Conservation (phyloP, 352 stramenopile species). For the Phytopythium sindhum region DNA sequence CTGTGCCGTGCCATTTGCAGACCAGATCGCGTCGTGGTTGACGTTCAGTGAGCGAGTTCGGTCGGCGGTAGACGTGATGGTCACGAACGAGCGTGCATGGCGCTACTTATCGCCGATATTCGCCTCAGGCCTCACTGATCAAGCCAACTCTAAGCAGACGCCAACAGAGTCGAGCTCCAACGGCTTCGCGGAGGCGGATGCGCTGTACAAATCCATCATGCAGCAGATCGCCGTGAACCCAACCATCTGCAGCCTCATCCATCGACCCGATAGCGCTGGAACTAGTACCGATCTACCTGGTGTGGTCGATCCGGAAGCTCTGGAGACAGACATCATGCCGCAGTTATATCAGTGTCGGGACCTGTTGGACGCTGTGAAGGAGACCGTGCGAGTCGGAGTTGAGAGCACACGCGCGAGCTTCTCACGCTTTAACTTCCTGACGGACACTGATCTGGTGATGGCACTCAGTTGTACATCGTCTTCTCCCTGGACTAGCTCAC, state of each 20-base stretch:
- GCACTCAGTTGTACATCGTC: slow-evolving; percentile 25
- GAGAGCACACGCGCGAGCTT: slow-evolving; percentile 54
- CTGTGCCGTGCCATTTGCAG: slow-evolving; percentile 39
- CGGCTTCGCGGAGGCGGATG: neutral
- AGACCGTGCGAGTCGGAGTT: slow-evolving; percentile 41
- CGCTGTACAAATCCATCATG: neutral
- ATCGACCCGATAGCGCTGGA: neutral
- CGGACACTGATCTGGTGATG: slow-evolving; percentile 50
- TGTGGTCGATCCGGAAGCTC: neutral
- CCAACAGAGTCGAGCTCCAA: neutral
- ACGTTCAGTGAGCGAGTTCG: slow-evolving; percentile 40
- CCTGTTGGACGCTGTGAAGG: slow-evolving; percentile 42
- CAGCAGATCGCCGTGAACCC: neutral
- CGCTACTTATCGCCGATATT: slow-evolving; percentile 37
- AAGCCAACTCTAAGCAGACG: neutral
- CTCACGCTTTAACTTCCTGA: slow-evolving; percentile 67
- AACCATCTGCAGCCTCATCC: neutral
- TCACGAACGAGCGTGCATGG: slow-evolving; percentile 43
- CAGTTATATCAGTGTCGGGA: slow-evolving; percentile 34
- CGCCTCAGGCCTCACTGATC: neutral
- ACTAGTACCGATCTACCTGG: neutral
- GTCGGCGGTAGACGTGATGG: slow-evolving; percentile 35
- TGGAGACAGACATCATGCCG: slow-evolving; percentile 17
- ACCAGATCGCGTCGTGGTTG: slow-evolving; percentile 46
- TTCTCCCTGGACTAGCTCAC: slow-evolving; percentile 4